Percentiles rank a stretch among this genome's conserved stretches.
Conservation (phyloP, 495 filamentous ascomycete species). For the Parathielavia appendiculata region DNA sequence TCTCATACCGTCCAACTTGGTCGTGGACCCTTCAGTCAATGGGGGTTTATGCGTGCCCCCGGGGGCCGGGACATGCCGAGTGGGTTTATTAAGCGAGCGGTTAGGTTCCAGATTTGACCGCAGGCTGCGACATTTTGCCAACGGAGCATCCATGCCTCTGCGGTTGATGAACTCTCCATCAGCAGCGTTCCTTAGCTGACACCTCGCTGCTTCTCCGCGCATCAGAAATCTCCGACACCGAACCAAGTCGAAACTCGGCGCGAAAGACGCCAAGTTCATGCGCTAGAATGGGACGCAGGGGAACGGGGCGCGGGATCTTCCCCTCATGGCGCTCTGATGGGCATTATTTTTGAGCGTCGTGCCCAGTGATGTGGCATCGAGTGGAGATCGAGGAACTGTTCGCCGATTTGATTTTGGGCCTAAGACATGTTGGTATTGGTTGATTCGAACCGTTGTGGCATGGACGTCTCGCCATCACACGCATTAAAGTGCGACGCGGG, state of each 20-base stretch:
- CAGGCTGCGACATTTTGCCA: too few relatives aligned
- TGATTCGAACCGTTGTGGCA: too few relatives aligned
- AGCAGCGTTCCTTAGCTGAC: neutral
- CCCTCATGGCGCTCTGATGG: too few relatives aligned
- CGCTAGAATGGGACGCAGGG: too few relatives aligned
- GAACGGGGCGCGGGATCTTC: too few relatives aligned
- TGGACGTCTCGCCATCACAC: conserved; percentile 6
- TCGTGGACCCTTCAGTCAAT: conserved; percentile 1
- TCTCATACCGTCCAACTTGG: conserved; percentile 6
- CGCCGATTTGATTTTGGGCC: too few relatives aligned
- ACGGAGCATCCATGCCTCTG: neutral
- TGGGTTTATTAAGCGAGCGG: neutral
- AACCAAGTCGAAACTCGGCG: neutral
- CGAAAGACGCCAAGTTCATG: too few relatives aligned
- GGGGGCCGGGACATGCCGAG: neutral
- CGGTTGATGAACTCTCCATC: too few relatives aligned
- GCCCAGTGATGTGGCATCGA: neutral
- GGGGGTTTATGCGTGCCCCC: neutral
- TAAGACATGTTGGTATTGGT: too few relatives aligned
- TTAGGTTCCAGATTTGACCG: neutral
- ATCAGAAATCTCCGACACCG: neutral
- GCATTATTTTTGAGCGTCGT: too few relatives aligned
- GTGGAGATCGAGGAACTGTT: neutral
- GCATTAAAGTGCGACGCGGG: conserved; percentile 7
- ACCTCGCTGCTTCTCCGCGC: neutral